These are phyloP conservation scores for Coniferiporia sulphurascens DNA, from an alignment of 1,284 basidiomycete species.

Conservation along the genomic window DNA sequence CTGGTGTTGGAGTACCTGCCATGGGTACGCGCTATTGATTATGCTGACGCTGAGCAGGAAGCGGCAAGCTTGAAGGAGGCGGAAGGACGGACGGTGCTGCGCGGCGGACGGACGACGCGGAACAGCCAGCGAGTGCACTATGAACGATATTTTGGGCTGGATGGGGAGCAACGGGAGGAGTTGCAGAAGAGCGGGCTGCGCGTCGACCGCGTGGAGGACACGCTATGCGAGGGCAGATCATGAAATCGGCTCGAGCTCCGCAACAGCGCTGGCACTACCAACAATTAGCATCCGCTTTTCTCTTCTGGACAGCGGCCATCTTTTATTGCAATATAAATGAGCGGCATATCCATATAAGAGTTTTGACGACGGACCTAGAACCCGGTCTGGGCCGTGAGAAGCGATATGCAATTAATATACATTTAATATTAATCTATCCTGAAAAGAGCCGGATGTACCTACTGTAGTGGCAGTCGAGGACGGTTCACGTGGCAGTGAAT, in stretches of 20 bases:
- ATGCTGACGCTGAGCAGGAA: constrained; percentile 29
- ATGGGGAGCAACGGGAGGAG: constrained; percentile 32
- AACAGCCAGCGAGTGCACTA: constrained; percentile 46
- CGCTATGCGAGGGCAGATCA: constrained; percentile 12
- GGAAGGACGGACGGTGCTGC: constrained; percentile 24
- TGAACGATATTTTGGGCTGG: constrained; percentile 38
- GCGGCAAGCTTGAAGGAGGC: constrained; percentile 24
- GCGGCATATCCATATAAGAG: too few relatives aligned
- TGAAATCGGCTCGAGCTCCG: background rate
- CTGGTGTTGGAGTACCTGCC: constrained; percentile 70
- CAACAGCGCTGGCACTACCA: too few relatives aligned
- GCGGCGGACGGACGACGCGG: constrained; percentile 43
- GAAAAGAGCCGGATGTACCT: too few relatives aligned
- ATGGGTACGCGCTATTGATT: constrained; percentile 65
- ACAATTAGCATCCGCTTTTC: too few relatives aligned
- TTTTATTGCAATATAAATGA: too few relatives aligned
- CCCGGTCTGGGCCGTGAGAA: background rate
- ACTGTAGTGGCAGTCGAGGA: background rate
- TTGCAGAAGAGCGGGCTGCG: constrained; percentile 26
- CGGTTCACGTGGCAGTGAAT: background rate
- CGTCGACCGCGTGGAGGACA: constrained; percentile 22
- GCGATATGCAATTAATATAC: background rate
- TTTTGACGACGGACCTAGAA: too few relatives aligned
- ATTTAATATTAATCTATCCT: too few relatives aligned
- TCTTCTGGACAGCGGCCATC: too few relatives aligned